phyloP scores from a whole-genome alignment of 2,329 filamentous ascomycete genomes.

The Xylariaceae sp. region DNA sequence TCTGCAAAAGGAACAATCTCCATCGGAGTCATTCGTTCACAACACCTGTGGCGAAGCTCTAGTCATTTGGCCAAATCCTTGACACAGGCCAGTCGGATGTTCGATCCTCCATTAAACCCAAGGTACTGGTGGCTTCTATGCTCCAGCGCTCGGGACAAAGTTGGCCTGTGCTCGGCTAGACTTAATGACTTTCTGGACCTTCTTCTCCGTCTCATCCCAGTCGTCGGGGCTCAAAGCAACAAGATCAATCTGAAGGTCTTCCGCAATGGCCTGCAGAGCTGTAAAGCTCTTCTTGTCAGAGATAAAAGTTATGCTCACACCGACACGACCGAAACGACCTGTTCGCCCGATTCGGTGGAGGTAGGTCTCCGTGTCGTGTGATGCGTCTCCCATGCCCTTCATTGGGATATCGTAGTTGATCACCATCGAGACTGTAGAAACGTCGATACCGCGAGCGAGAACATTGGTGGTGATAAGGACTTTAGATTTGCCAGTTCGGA shows the following conservation, averaged over 20 bases:
- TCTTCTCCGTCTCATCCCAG: conserved; percentile 87
- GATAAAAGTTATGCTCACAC: conserved; percentile 94
- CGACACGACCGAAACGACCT: conserved; percentile 93
- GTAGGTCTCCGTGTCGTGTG: conserved; percentile 93
- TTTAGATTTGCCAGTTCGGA: conserved; percentile 86
- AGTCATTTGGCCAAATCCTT: background rate
- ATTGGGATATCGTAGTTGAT: conserved; percentile 94
- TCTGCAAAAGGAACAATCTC: conserved; percentile 14
- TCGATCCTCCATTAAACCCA: background rate
- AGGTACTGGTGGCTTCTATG: background rate
- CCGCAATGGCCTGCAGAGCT: conserved; percentile 79
- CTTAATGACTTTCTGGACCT: conserved; percentile 83
- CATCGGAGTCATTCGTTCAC: conserved; percentile 23
- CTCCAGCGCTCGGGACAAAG: conserved; percentile 49
- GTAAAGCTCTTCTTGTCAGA: conserved; percentile 82
- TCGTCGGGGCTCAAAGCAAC: conserved; percentile 82
- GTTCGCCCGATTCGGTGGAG: conserved; percentile 97
- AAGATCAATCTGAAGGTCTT: conserved; percentile 80
- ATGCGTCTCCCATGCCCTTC: conserved; percentile 75
- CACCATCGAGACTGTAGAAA: conserved; percentile 91
- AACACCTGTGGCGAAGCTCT: background rate
- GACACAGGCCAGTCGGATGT: background rate
- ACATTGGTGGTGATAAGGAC: conserved; percentile 98
- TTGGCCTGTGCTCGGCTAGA: conserved; percentile 64
- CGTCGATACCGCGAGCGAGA: conserved; percentile 91